Percentiles rank a stretch among this genome's conserved stretches.
Evolutionary conservation across 164 flowering plant genomes (phyloP).

Genomic region (Aristolochia californica): DNA sequence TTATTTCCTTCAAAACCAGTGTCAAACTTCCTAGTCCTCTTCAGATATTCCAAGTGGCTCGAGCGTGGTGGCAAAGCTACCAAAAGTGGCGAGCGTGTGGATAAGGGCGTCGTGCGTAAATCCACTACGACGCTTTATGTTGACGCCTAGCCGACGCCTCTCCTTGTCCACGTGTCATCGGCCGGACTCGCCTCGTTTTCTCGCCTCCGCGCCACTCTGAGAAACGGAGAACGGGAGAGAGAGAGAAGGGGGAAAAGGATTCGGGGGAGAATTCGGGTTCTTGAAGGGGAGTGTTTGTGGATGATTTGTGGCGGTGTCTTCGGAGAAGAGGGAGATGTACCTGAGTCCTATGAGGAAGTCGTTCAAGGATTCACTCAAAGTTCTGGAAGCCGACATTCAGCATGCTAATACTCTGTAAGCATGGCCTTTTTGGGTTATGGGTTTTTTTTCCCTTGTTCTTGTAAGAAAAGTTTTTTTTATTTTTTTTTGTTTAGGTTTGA

Average conservation of each 20-base stretch:
- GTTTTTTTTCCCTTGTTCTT: no score
- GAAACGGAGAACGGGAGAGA: conserved; percentile 5
- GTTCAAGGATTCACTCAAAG: conserved; percentile 73
- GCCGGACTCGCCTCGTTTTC: conserved; percentile 7
- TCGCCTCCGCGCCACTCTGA: conserved; percentile 12
- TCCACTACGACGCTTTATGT: conserved; percentile 7
- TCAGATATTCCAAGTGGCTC: conserved; percentile 2
- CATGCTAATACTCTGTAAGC: conserved; percentile 77
- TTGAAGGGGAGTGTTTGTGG: background rate
- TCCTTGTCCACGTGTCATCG: conserved; percentile 13
- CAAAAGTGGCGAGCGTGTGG: conserved; percentile 20
- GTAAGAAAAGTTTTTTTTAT: background rate
- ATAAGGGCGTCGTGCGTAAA: conserved; percentile 18
- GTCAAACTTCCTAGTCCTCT: no score
- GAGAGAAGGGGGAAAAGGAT: background rate
- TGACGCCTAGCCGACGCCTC: conserved; percentile 2
- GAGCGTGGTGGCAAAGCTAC: conserved; percentile 32
- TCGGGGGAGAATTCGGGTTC: background rate
- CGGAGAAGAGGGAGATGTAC: conserved; percentile 23
- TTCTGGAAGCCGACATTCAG: conserved; percentile 78
- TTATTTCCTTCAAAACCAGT: no score
- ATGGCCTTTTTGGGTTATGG: no score
- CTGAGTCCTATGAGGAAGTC: conserved; percentile 51
- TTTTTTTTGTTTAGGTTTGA: background rate
- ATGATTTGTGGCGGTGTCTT: background rate